Evolutionary conservation across 2,329 filamentous ascomycete species (phyloP), one percentile per base, ranked within the genome.

Genomic region (Fusarium goolgardi): DNA sequence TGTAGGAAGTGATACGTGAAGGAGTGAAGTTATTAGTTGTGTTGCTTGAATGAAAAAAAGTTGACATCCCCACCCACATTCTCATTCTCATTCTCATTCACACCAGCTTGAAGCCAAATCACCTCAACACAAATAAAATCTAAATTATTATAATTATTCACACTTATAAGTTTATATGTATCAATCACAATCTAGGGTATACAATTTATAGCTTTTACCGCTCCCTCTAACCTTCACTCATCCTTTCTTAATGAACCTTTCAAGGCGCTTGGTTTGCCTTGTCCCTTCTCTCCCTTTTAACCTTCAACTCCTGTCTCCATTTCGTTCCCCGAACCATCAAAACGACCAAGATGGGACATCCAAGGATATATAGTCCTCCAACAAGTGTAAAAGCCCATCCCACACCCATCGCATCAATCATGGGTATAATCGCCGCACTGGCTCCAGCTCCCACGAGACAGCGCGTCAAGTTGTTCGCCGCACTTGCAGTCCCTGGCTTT

Each of bases 361-460:
- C 78, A 0, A 79, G 60, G 0, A 83, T 50, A 46, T 81, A 82
- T 5, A 86, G 49, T 2, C 78, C 67, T 1, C 79, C 84, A 5
- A 85, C 69, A 9, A 87, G 69, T 0, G 81, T 84, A 62, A 85
- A 86, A 0, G 83, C 80, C 80, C 85, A 85, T 0, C 85, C 86
- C 0, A 78, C 71, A 1, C 85, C 85, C 59, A 88, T 81, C 1
- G 74, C 77, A 11, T 83, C 66, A 12, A 85, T 82, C 80, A 89
- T 81, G 13, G 83, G 83, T 5, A 84, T 73, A 21, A 89, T 83
- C 3, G 83, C 78, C 0, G 84, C 85, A 18, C 81, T 85, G 3
- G 82, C 82, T 0, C 79, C 82, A 0, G 87, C 87, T 0, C 85
- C 86, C 3, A 89, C 71, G 4, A 86, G 73, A 56, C 87, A 89